Conservation (phyloP, 108 stramenopile genomes). For the Skeletonema grethae region DNA sequence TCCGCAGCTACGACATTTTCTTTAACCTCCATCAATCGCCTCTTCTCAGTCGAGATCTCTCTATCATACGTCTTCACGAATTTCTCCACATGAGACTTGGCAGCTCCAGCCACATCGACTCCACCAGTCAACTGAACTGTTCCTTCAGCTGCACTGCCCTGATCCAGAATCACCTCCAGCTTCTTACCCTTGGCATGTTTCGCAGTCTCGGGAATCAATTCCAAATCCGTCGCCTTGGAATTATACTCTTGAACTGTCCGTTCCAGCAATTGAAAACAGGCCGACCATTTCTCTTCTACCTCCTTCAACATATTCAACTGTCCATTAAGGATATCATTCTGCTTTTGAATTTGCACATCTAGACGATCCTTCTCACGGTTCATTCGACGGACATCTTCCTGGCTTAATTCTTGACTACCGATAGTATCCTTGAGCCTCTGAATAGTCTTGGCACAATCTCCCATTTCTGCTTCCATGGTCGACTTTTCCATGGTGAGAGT, state of each 20-base stretch:
- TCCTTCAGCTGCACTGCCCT: slow-evolving; percentile 31
- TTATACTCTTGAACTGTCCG: slow-evolving; percentile 63
- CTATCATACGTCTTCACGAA: slow-evolving; percentile 38
- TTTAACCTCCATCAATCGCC: slow-evolving; percentile 56
- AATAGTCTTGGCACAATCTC: slow-evolving; percentile 39
- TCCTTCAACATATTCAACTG: slow-evolving; percentile 54
- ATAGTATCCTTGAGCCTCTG: slow-evolving; percentile 54
- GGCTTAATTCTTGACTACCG: slow-evolving; percentile 61
- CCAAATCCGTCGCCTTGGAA: slow-evolving; percentile 44
- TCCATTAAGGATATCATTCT: slow-evolving; percentile 37
- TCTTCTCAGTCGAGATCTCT: slow-evolving; percentile 29
- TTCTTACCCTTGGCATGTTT: slow-evolving; percentile 46
- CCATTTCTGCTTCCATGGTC: slow-evolving; percentile 56
- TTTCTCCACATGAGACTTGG: slow-evolving; percentile 44
- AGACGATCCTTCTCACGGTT: slow-evolving; percentile 64
- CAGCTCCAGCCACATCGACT: slow-evolving; percentile 50
- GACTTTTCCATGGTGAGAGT: slow-evolving; percentile 59
- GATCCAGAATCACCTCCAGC: slow-evolving; percentile 52
- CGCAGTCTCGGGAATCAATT: slow-evolving; percentile 53
- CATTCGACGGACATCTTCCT: slow-evolving; percentile 76
- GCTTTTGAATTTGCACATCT: slow-evolving; percentile 66
- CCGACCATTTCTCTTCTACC: slow-evolving; percentile 47
- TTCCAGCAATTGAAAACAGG: slow-evolving; percentile 51
- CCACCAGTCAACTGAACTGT: slow-evolving; percentile 50
- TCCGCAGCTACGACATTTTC: slow-evolving; percentile 58